Evolutionary conservation across 805 yeast genomes (phyloP), one percentile per base, ranked within the genome.

Genomic region (Candida maltosa): DNA sequence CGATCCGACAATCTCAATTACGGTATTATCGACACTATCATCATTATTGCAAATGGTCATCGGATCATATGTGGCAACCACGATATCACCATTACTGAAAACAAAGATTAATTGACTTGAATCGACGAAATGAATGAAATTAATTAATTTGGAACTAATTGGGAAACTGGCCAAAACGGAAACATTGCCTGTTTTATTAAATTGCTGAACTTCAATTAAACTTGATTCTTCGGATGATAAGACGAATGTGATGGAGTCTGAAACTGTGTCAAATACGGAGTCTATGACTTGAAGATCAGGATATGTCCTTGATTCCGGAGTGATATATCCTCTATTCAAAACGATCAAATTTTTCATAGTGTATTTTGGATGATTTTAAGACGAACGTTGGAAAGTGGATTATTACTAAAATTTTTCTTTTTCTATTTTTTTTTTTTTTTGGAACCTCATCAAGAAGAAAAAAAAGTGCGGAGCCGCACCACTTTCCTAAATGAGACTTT

Each of bases 1-100:
- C 15, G 87, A 74, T 0, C 97, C 97, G 7, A 83, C 89, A 31
- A 88, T 81, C 46, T 83, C 88, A 15, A 75, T 70, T 4, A 81
- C 69, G 1, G 87, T 73, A 12, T 73, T 60, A 24, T 76, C 75
- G n/a, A n/a, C n/a, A n/a, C n/a, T n/a, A 10, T 74, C 71, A 41
- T 74, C 76, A 5, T 67, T 65, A 2, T 47, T 42, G n/a, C n/a
- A n/a, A n/a, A n/a, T n/a, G 2, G 45, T 40, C 8, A 51, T 55
- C 1, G 69, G 50, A 45, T 80, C 86, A 52, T 83, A 81, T 16
- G 77, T 73, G 3, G 85, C 84, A 8, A 76, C 66, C 28, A 78
- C 62, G 8, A 91, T 76, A 51, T 88, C 96, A 45, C 97, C 97
- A 42, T 76, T 75, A 32, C 65, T 62, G 41, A 87, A 73, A 1